Percentiles rank a stretch among this genome's conserved stretches.
Conservation (phyloP, 116 monocot genomes). For the Dioscorea cayenensis region DNA sequence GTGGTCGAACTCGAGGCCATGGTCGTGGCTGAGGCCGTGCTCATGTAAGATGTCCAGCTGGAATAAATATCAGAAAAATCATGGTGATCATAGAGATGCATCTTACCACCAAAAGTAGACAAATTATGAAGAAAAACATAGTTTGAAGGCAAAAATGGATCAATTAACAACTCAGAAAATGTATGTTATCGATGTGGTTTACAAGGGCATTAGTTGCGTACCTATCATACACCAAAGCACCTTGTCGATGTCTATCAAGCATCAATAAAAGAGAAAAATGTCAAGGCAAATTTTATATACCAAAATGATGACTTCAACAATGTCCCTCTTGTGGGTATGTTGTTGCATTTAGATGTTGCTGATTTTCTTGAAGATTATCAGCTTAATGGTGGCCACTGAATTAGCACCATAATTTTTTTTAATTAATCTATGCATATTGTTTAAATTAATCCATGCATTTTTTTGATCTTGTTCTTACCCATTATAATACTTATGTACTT, state of each 20-base stretch:
- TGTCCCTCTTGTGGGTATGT: not conserved
- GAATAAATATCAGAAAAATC: not conserved
- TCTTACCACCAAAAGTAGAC: not conserved
- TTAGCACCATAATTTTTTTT: not conserved
- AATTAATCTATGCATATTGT: no score
- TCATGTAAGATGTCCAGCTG: not conserved
- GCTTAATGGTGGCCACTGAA: not conserved
- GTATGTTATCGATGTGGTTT: not conserved
- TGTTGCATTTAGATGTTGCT: not conserved
- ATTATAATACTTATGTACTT: not conserved
- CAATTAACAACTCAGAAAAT: not conserved
- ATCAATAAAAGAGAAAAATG: not conserved
- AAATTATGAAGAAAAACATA: not conserved
- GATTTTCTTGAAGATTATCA: not conserved
- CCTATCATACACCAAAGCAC: not conserved
- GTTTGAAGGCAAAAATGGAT: not conserved
- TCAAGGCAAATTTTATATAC: not conserved
- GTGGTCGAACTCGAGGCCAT: not conserved
- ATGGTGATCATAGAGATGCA: not conserved
- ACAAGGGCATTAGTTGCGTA: not conserved
- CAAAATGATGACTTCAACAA: not conserved
- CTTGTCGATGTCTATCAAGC: not conserved
- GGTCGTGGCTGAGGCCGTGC: not conserved
- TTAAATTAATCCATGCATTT: no score
- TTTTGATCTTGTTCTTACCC: not conserved